Conservation (phyloP, 208 protist genomes). For the Tetramitus jugosus region DNA sequence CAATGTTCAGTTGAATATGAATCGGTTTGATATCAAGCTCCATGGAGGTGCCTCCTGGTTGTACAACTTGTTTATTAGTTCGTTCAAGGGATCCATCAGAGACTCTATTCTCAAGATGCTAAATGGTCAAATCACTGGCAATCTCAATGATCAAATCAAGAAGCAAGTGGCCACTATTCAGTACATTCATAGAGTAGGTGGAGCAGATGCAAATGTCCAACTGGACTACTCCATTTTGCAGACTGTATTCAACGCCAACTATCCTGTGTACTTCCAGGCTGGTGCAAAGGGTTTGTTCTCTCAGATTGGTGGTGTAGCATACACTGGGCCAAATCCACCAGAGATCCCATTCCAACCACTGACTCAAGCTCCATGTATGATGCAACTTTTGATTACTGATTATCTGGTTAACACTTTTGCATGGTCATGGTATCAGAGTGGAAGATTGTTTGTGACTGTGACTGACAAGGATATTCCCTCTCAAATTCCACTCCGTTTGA, state of each 20-base stretch:
- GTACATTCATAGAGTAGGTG: not conserved
- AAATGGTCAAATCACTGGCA: not conserved
- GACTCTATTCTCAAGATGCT: not conserved
- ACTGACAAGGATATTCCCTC: too few species aligned
- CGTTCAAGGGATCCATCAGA: not conserved
- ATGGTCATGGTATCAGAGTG: too few species aligned
- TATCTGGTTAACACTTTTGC: not conserved
- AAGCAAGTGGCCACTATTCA: too few species aligned
- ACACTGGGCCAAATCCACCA: too few species aligned
- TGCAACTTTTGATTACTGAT: not conserved
- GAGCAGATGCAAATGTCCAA: not conserved
- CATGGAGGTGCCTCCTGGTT: slow-evolving; percentile 7
- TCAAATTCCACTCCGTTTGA: not conserved
- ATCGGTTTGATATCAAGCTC: not conserved
- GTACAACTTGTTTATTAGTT: not conserved
- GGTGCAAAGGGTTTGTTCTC: too few species aligned
- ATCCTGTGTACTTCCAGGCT: too few species aligned
- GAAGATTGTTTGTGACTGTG: too few species aligned
- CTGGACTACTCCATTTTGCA: not conserved
- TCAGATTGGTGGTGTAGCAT: too few species aligned
- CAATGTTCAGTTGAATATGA: not conserved
- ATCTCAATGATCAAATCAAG: not conserved
- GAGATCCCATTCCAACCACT: too few species aligned
- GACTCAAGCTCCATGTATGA: not conserved
- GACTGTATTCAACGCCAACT: too few species aligned